These are phyloP conservation scores for Penicillium palitans DNA, from an alignment of 2,329 filamentous ascomycete species.

Conservation along the genomic window DNA sequence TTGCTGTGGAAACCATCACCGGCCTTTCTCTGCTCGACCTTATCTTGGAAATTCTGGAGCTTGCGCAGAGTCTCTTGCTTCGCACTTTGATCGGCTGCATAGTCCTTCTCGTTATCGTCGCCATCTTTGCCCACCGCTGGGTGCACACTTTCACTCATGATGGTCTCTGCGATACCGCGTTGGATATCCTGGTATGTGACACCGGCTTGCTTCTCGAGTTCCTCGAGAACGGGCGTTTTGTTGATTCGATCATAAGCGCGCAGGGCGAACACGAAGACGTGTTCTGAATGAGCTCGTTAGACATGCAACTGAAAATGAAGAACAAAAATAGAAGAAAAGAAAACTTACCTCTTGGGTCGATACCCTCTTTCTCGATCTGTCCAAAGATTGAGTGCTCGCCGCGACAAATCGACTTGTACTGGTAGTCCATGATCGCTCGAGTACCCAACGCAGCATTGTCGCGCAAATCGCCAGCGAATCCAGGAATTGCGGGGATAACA, in stretches of 20 bases:
- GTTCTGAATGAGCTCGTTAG: constrained; percentile 46
- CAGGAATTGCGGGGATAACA: constrained; percentile 85
- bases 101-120: constrained; percentile 42
- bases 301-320: background rate
- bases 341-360: constrained; percentile 62
- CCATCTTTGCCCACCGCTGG: constrained; percentile 47
- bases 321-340: background rate
- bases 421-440: constrained; percentile 95
- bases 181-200: constrained; percentile 85
- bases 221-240: constrained; percentile 69
- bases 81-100: constrained; percentile 34
- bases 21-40: constrained; percentile 37
- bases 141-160: constrained; percentile 75
- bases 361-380: constrained; percentile 69
- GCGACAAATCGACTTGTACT: constrained; percentile 92
- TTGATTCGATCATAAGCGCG: constrained; percentile 91
- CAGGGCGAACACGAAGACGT: constrained; percentile 94
- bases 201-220: constrained; percentile 77
- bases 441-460: constrained; percentile 82
- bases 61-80: constrained; percentile 38
- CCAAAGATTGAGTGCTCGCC: constrained; percentile 89
- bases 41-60: constrained; percentile 36
- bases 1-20: constrained; percentile 31
- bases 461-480: constrained; percentile 87
- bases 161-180: constrained; percentile 81